phyloP scores from a whole-genome alignment of 106 monocot species.

The Amphibolis antarctica region DNA sequence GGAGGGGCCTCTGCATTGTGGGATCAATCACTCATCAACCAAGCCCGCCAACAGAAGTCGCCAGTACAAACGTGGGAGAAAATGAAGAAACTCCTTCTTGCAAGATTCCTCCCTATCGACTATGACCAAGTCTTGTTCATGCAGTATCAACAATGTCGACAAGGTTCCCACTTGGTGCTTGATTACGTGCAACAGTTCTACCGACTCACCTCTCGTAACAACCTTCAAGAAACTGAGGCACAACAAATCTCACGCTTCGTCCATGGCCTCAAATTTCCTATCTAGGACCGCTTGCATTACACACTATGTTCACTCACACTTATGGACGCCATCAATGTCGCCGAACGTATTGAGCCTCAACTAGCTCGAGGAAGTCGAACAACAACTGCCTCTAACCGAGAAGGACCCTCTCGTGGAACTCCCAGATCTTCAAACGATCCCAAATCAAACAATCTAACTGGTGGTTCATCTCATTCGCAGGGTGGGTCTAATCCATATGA shows the following conservation, averaged over 20 bases:
- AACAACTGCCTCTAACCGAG: background rate
- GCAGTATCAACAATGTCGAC: background rate
- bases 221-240: background rate
- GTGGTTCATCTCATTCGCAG: too few species aligned
- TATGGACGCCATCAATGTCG: background rate
- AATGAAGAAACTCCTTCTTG: background rate
- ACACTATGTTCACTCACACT: background rate
- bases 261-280: background rate
- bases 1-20: background rate
- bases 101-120: background rate
- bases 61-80: background rate
- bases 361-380: background rate
- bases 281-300: background rate
- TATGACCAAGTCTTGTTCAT: background rate
- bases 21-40: background rate
- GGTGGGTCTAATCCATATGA: background rate
- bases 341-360: background rate
- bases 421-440: too few species aligned
- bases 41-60: background rate
- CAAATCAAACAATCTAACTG: too few species aligned
- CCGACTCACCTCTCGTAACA: background rate
- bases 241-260: background rate
- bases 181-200: background rate
- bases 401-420: too few species aligned
- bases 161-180: background rate